These are phyloP conservation scores for Saksenaea oblongispora DNA, from an alignment of 371 early-diverging fungal genomes.

Conservation along the genomic window DNA sequence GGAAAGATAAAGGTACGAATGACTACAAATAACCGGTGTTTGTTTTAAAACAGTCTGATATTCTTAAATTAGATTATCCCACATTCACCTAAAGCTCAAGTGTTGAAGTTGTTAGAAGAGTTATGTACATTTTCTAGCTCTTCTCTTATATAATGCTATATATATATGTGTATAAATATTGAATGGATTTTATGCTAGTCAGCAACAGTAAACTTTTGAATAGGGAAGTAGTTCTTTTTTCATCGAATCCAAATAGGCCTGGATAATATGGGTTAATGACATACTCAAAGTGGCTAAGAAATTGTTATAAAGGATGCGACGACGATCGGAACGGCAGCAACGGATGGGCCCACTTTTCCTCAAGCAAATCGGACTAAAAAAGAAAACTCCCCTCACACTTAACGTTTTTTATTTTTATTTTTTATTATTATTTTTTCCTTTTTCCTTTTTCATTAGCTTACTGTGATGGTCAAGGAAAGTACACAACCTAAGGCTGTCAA, in stretches of 20 bases:
- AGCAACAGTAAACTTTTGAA: too few species aligned
- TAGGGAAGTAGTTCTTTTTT: too few species aligned
- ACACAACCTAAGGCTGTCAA: slow-evolving; percentile 18
- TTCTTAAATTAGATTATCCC: not conserved
- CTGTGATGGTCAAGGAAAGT: slow-evolving; percentile 7
- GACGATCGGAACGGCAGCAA: not conserved
- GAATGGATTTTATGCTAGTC: too few species aligned
- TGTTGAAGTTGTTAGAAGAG: not conserved
- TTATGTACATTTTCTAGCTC: not conserved
- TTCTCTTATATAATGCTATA: not conserved
- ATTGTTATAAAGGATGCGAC: not conserved
- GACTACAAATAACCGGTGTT: not conserved
- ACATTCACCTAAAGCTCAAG: not conserved
- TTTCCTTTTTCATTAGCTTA: not conserved
- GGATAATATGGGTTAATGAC: too few species aligned
- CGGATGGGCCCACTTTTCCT: slow-evolving; percentile 3
- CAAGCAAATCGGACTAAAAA: not conserved
- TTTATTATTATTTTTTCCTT: not conserved
- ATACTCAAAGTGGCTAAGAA: too few species aligned
- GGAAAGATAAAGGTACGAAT: slow-evolving; percentile 9
- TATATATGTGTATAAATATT: not conserved
- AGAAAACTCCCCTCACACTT: not conserved
- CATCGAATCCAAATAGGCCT: too few species aligned
- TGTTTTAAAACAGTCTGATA: too few species aligned
- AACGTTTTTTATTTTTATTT: not conserved